Evolutionary conservation across 352 stramenopile species (phyloP).

Genomic region (Lagenidium sp.): DNA sequence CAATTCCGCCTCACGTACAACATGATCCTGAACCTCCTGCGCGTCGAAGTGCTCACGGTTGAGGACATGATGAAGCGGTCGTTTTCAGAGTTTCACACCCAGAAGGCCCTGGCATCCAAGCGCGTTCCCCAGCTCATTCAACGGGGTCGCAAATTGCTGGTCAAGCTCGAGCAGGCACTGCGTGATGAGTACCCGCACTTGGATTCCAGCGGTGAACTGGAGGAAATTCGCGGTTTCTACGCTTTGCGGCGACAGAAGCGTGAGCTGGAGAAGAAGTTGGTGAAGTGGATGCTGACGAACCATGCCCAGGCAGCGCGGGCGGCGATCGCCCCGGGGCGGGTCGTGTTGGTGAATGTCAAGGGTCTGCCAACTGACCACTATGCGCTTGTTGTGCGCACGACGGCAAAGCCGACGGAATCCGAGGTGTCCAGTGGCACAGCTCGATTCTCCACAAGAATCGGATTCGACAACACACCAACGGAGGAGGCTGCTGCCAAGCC

Average conservation of each 20-base stretch:
- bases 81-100: slow-evolving; percentile 95
- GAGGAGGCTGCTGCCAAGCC: too few species aligned
- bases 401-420: slow-evolving; percentile 7
- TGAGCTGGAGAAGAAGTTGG: slow-evolving; percentile 60
- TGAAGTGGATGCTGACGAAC: slow-evolving; percentile 63
- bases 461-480: slow-evolving; percentile 23
- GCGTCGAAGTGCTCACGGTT: slow-evolving; percentile 83
- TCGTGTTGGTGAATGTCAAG: slow-evolving; percentile 60
- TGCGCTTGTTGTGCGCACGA: slow-evolving; percentile 55
- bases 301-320: slow-evolving; percentile 47
- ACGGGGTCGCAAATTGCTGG: slow-evolving; percentile 40
- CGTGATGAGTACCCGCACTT: slow-evolving; percentile 57
- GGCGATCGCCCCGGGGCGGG: slow-evolving; percentile 48
- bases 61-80: slow-evolving; percentile 97
- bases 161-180: slow-evolving; percentile 36
- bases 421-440: slow-evolving; percentile 14
- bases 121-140: slow-evolving; percentile 72
- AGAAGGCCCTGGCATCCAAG: slow-evolving; percentile 76
- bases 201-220: slow-evolving; percentile 44
- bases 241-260: slow-evolving; percentile 63
- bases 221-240: slow-evolving; percentile 52
- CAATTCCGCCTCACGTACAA: slow-evolving; percentile 99
- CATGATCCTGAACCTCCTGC: slow-evolving; percentile 97
- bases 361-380: slow-evolving; percentile 47
- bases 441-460: slow-evolving; percentile 26